phyloP scores from a whole-genome alignment of 2,329 filamentous ascomycete genomes.

The Corynespora cassiicola region DNA sequence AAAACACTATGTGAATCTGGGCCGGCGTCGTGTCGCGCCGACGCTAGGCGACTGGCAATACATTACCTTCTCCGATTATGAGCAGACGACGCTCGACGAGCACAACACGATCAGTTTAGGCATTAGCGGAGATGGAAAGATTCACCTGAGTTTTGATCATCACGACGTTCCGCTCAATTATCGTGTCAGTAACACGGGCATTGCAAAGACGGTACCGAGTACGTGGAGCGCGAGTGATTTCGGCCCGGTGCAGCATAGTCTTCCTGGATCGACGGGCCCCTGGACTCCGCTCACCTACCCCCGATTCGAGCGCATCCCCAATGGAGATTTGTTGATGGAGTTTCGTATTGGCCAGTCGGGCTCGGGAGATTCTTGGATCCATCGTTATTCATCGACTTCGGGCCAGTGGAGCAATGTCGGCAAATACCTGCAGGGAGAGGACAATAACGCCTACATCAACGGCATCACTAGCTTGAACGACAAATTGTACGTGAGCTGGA shows the following conservation, averaged over 20 bases:
- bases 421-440: slow-evolving; percentile 52
- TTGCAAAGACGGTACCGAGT: slow-evolving; percentile 36
- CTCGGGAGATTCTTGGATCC: slow-evolving; percentile 57
- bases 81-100: slow-evolving; percentile 58
- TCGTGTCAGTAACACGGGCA: slow-evolving; percentile 35
- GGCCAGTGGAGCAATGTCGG: slow-evolving; percentile 50
- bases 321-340: slow-evolving; percentile 53
- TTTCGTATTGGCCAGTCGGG: slow-evolving; percentile 60
- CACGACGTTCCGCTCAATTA: slow-evolving; percentile 50
- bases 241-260: slow-evolving; percentile 32
- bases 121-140: slow-evolving; percentile 60
- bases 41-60: slow-evolving; percentile 52
- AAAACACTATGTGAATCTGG: slow-evolving; percentile 52
- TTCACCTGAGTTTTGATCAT: slow-evolving; percentile 61
- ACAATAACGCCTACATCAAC: slow-evolving; percentile 61
- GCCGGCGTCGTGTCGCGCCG: slow-evolving; percentile 51
- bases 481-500: slow-evolving; percentile 56
- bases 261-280: slow-evolving; percentile 38
- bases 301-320: slow-evolving; percentile 51
- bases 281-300: slow-evolving; percentile 56
- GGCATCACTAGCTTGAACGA: slow-evolving; percentile 49
- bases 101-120: slow-evolving; percentile 62
- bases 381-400: slow-evolving; percentile 48
- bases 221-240: slow-evolving; percentile 37
- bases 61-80: slow-evolving; percentile 57